A percentile compares a stretch with the other conserved stretches of the same genome.
Conservation (phyloP, 1,139 yeast genomes). For the Yamadazyma dendronema region DNA sequence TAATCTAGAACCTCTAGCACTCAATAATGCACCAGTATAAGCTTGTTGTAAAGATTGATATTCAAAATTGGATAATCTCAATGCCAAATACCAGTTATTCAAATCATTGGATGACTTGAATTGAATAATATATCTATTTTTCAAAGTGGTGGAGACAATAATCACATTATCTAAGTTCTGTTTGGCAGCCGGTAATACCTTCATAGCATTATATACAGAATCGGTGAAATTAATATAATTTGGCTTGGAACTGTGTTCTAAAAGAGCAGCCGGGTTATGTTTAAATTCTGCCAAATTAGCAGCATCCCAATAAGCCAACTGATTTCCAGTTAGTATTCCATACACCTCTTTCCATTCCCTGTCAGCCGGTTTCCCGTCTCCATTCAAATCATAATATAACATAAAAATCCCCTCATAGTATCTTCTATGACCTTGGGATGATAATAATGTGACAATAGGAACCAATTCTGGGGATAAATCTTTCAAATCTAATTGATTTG, state of each 20-base stretch:
- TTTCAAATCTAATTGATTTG: conserved; percentile 15
- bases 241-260: conserved; percentile 68
- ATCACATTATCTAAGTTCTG: conserved; percentile 74
- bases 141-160: conserved; percentile 85
- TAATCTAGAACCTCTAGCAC: conserved; percentile 82
- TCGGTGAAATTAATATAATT: conserved; percentile 88
- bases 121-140: conserved; percentile 81
- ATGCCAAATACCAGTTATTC: conserved; percentile 73
- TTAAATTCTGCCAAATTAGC: conserved; percentile 60
- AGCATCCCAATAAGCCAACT: conserved; percentile 91
- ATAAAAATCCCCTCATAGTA: conserved; percentile 74
- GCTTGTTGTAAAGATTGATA: conserved; percentile 85
- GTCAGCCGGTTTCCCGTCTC: conserved; percentile 83
- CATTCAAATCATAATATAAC: conserved; percentile 67
- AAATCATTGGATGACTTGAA: conserved; percentile 60
- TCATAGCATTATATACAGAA: conserved; percentile 78
- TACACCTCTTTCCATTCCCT: conserved; percentile 91
- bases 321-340: conserved; percentile 88
- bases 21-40: conserved; percentile 88
- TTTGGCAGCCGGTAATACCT: conserved; percentile 56
- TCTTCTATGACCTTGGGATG: conserved; percentile 72
- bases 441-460: conserved; percentile 69
- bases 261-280: conserved; percentile 44
- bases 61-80: conserved; percentile 77
- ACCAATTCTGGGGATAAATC: conserved; percentile 63